These are phyloP conservation scores for Corylus americana DNA, from an alignment of 306 rosid species.

Conservation along the genomic window DNA sequence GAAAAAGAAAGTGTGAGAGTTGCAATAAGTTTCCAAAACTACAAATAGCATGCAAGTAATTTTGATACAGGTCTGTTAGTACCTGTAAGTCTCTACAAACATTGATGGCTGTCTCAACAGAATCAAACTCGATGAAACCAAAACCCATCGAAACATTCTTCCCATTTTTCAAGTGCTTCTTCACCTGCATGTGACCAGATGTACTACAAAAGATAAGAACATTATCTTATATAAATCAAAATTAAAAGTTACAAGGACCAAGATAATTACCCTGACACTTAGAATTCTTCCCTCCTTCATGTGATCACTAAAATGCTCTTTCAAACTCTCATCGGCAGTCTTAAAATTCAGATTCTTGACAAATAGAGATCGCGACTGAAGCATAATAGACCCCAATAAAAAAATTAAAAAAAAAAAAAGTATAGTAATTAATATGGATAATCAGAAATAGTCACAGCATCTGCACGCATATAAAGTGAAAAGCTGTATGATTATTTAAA, in stretches of 20 bases:
- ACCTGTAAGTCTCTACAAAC: slow-evolving; percentile 78
- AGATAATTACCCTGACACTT: slow-evolving; percentile 71
- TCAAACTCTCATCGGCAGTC: slow-evolving; percentile 72
- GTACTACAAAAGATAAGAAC: slow-evolving; percentile 19
- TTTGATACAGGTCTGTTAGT: slow-evolving; percentile 21
- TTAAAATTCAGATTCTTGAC: slow-evolving; percentile 95
- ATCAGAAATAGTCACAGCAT: not conserved
- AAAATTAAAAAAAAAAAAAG: slow-evolving; percentile 9
- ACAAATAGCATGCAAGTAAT: slow-evolving; percentile 3
- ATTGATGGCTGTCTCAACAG: slow-evolving; percentile 69
- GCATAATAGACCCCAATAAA: slow-evolving; percentile 11
- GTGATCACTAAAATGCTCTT: slow-evolving; percentile 62
- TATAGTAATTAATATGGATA: slow-evolving; percentile 7
- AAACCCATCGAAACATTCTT: slow-evolving; percentile 86
- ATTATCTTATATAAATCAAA: not conserved
- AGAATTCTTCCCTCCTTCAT: slow-evolving; percentile 67
- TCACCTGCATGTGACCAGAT: slow-evolving; percentile 53
- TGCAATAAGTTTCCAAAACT: slow-evolving; percentile 31
- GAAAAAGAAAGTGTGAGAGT: slow-evolving; percentile 25
- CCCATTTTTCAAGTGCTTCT: slow-evolving; percentile 84
- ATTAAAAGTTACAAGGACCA: slow-evolving; percentile 9
- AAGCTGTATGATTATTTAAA: not conserved
- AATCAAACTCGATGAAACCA: slow-evolving; percentile 85
- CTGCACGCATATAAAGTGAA: not conserved
- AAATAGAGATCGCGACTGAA: slow-evolving; percentile 81